Conservation (phyloP, 1,284 basidiomycete genomes). For the Cryptococcus sp. region DNA sequence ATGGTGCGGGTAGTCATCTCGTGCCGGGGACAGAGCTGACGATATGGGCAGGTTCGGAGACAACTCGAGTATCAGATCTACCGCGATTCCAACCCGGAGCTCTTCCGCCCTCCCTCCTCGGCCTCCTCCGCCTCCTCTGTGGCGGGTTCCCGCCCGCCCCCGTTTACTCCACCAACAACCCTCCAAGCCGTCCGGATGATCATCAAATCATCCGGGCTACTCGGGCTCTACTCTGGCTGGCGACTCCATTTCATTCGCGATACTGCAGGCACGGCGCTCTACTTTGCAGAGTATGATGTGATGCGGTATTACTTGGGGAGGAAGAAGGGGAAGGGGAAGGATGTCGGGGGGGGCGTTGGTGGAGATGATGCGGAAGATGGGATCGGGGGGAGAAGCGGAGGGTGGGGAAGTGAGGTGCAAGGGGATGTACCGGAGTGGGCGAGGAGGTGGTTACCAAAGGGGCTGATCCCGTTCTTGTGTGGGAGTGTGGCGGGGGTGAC, state of each 20-base stretch:
- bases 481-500: constrained; percentile 49
- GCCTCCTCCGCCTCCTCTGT: constrained; percentile 4
- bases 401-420: constrained; percentile 26
- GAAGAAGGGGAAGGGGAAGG: constrained; percentile 12
- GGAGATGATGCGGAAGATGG: background rate
- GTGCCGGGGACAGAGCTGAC: background rate
- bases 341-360: background rate
- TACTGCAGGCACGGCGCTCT: constrained; percentile 47
- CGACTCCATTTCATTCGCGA: constrained; percentile 46
- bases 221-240: constrained; percentile 46
- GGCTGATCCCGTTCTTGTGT: constrained; percentile 47
- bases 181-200: constrained; percentile 43
- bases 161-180: constrained; percentile 39
- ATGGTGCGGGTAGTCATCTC: too few species aligned
- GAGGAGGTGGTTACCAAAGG: constrained; percentile 36
- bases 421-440: constrained; percentile 48
- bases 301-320: constrained; percentile 45
- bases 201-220: constrained; percentile 28
- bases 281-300: constrained; percentile 51
- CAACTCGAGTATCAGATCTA: constrained; percentile 89
- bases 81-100: constrained; percentile 38
- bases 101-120: constrained; percentile 16
- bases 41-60: constrained; percentile 63
- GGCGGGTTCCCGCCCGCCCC: constrained; percentile 12
- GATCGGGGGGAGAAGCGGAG: constrained; percentile 15